These are phyloP conservation scores for Hypericum androsaemum DNA, from an alignment of 345 rosid genomes.

Conservation along the genomic window DNA sequence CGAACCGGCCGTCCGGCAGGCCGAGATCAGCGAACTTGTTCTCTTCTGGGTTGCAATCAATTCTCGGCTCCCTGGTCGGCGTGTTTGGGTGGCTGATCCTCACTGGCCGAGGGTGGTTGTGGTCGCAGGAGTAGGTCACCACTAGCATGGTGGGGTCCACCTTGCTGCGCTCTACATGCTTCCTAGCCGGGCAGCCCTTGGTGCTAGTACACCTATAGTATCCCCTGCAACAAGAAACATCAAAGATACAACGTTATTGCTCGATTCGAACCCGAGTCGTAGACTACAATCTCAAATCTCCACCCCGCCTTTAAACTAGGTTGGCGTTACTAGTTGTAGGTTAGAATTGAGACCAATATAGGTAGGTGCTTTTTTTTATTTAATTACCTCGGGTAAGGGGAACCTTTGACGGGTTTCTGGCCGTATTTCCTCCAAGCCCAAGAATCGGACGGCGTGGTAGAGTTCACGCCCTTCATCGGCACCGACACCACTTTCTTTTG, in stretches of 20 bases:
- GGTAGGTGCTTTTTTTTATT: too few species aligned
- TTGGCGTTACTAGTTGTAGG: not conserved
- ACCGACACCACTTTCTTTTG: conserved; percentile 77
- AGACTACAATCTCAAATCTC: not conserved
- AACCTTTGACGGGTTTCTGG: conserved; percentile 97
- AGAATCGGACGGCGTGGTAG: conserved; percentile 77
- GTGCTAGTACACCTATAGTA: conserved; percentile 95
- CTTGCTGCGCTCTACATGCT: conserved; percentile 31
- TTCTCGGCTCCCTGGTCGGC: too few species aligned
- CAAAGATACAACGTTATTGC: not conserved
- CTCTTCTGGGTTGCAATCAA: conserved; percentile 26
- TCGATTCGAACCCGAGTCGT: not conserved
- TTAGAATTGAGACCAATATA: too few species aligned
- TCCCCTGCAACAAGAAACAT: conserved; percentile 38
- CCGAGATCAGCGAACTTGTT: conserved; percentile 38
- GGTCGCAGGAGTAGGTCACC: conserved; percentile 81
- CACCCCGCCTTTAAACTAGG: not conserved
- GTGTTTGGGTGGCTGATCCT: conserved; percentile 43
- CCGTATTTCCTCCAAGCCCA: conserved; percentile 99
- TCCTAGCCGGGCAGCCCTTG: too few species aligned
- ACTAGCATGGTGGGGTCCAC: conserved; percentile 74
- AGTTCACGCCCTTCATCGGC: conserved; percentile 65
- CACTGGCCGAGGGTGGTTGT: too few species aligned
- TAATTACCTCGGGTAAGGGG: conserved; percentile 72
- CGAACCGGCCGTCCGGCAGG: conserved; percentile 47